Percentiles rank a stretch among this genome's conserved stretches.
These are phyloP conservation scores for Clavispora phyllophila DNA, from an alignment of 805 yeast species.

Conservation along the genomic window DNA sequence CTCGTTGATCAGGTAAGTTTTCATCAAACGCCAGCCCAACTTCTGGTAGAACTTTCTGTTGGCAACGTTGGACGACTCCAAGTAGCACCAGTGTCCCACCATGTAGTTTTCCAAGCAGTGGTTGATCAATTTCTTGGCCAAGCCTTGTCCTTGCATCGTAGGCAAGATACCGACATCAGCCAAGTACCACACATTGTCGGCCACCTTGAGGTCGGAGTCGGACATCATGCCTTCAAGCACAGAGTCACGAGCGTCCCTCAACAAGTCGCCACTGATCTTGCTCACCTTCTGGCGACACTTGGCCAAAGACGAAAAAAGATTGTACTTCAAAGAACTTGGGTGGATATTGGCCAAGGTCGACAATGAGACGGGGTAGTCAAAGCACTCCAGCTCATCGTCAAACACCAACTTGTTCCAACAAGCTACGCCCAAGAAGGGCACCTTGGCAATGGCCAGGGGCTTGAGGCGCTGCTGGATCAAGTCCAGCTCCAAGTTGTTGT, in stretches of 20 bases:
- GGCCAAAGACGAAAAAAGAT: slow-evolving; percentile 31
- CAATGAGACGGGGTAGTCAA: slow-evolving; percentile 16
- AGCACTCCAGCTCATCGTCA: slow-evolving; percentile 18
- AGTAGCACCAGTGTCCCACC: slow-evolving; percentile 35
- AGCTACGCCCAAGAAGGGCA: slow-evolving; percentile 51
- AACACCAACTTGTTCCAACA: slow-evolving; percentile 37
- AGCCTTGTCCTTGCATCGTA: slow-evolving; percentile 54
- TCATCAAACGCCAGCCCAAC: slow-evolving; percentile 42
- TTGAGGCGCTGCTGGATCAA: slow-evolving; percentile 21
- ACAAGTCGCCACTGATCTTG: slow-evolving; percentile 45
- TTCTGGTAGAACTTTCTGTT: slow-evolving; percentile 50
- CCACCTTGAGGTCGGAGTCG: slow-evolving; percentile 29
- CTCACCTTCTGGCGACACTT: slow-evolving; percentile 47
- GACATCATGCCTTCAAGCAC: slow-evolving; percentile 25
- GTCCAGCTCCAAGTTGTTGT: slow-evolving; percentile 36
- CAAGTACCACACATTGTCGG: slow-evolving; percentile 48
- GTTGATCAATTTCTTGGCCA: slow-evolving; percentile 48
- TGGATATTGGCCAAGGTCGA: slow-evolving; percentile 22
- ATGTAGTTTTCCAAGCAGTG: slow-evolving; percentile 45
- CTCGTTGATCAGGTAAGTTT: slow-evolving; percentile 27
- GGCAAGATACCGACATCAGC: slow-evolving; percentile 57
- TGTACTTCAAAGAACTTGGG: slow-evolving; percentile 31
- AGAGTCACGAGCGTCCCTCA: slow-evolving; percentile 39
- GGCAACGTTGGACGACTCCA: slow-evolving; percentile 53
- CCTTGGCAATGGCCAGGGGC: slow-evolving; percentile 20